Evolutionary conservation across 331 rosid species (phyloP).

Genomic region (Acacia pycnantha): DNA sequence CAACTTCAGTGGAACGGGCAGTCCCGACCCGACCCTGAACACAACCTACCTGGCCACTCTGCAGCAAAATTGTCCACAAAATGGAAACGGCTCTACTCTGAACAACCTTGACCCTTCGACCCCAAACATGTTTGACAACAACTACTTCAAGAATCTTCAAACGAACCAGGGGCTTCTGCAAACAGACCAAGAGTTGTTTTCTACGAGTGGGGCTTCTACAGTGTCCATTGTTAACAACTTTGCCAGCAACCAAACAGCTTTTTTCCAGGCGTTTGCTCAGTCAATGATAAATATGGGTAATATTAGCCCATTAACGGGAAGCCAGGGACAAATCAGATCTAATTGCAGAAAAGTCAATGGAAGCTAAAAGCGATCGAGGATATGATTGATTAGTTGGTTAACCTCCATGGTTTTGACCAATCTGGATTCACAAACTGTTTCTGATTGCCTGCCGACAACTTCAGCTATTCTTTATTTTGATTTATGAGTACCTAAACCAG

Average conservation of each 20-base stretch:
- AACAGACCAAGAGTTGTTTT: conserved; percentile 68
- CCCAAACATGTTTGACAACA: conserved; percentile 57
- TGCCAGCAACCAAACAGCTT: conserved; percentile 52
- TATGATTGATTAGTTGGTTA: neutral
- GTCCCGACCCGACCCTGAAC: conserved; percentile 65
- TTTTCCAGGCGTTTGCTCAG: conserved; percentile 56
- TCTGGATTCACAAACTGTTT: neutral
- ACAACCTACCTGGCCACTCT: conserved; percentile 52
- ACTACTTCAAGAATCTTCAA: conserved; percentile 57
- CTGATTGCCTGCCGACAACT: neutral
- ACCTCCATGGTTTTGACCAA: neutral
- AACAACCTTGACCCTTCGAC: conserved; percentile 59
- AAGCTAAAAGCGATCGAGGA: conserved; percentile 28
- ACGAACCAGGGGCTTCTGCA: conserved; percentile 56
- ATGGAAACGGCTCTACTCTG: conserved; percentile 42
- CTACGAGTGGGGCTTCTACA: conserved; percentile 53
- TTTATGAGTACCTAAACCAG: neutral
- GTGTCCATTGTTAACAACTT: conserved; percentile 61
- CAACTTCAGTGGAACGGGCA: conserved; percentile 53
- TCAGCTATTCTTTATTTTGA: neutral
- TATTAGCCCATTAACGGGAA: conserved; percentile 65
- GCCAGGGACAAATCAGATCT: conserved; percentile 59
- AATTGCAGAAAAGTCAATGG: conserved; percentile 66
- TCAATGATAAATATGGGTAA: conserved; percentile 84
- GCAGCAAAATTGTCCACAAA: conserved; percentile 60